These are phyloP conservation scores for Pogostemon cablin DNA, from an alignment of 257 asterid genomes.

Conservation along the genomic window DNA sequence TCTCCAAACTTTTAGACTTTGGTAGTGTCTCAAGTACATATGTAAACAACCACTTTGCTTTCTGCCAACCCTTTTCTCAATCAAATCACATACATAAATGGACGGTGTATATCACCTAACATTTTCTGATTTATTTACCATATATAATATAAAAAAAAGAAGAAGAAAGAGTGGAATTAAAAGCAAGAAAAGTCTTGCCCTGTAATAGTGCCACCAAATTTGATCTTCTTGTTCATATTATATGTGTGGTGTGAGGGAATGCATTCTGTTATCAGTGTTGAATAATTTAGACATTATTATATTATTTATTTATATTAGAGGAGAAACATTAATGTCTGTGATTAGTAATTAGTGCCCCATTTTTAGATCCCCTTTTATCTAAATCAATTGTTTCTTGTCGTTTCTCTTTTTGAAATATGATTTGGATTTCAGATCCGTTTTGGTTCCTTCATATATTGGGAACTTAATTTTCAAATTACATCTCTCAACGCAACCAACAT, in stretches of 20 bases:
- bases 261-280: neutral
- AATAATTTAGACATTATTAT: no score
- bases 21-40: conserved; percentile 19
- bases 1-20: conserved; percentile 22
- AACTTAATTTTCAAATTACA: no score
- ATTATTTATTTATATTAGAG: neutral
- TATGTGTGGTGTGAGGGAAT: conserved; percentile 9
- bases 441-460: no score
- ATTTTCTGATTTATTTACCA: neutral
- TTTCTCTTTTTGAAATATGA: neutral
- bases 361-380: neutral
- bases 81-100: neutral
- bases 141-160: neutral
- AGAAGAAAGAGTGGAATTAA: neutral
- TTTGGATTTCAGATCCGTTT: no score
- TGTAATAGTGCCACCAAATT: conserved; percentile 9
- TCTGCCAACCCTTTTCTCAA: neutral
- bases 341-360: no score
- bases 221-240: conserved; percentile 8
- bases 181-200: conserved; percentile 16
- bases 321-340: neutral
- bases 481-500: no score
- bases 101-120: neutral
- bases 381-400: neutral
- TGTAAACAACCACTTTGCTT: neutral